Conservation (phyloP, 257 asterid species). For the Eustoma russellianum region DNA sequence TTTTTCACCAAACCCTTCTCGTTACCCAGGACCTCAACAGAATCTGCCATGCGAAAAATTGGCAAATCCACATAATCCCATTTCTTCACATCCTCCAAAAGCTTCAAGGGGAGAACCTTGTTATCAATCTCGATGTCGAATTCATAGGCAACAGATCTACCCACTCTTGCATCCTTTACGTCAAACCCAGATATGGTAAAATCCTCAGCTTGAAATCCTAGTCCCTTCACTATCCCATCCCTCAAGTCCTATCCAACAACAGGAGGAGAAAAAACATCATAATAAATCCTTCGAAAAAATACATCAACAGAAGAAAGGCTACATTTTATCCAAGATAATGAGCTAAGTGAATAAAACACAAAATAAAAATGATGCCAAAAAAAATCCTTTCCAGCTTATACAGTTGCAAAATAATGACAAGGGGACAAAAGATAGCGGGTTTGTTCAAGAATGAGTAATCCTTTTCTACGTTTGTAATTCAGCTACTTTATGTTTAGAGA, state of each 20-base stretch:
- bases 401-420: too few relatives aligned
- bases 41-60: constrained; percentile 46
- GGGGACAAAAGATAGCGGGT: too few relatives aligned
- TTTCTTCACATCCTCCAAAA: constrained; percentile 77
- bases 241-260: neutral
- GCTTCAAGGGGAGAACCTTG: constrained; percentile 66
- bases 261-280: neutral
- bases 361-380: too few relatives aligned
- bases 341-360: too few relatives aligned
- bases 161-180: constrained; percentile 69
- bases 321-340: too few relatives aligned
- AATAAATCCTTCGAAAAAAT: neutral
- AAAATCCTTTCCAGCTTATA: too few relatives aligned
- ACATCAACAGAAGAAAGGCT: neutral
- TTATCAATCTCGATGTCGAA: constrained; percentile 82
- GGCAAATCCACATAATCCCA: constrained; percentile 92
- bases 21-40: too few relatives aligned
- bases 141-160: constrained; percentile 77
- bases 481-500: too few relatives aligned
- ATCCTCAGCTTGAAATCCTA: constrained; percentile 34
- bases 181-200: constrained; percentile 73
- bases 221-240: neutral
- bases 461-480: too few relatives aligned
- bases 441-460: too few relatives aligned
- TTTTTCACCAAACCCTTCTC: constrained; percentile 45